phyloP scores from a whole-genome alignment of 495 filamentous ascomycete species.

The Lophiostoma macrostomum region DNA sequence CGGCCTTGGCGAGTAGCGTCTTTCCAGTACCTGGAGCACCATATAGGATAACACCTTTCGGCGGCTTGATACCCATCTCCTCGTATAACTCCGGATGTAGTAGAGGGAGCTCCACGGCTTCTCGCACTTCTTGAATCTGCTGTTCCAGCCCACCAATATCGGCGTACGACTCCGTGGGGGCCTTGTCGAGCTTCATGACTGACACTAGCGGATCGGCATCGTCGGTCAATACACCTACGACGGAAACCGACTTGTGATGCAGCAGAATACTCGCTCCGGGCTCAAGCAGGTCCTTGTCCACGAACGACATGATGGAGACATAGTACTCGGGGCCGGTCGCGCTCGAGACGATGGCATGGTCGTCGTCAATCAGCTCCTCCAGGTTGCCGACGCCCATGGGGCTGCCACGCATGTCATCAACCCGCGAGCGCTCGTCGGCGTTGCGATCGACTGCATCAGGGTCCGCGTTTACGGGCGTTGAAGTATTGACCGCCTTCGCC shows the following conservation, averaged over 20 bases:
- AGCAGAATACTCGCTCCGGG: conserved; percentile 93
- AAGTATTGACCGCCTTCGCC: conserved; percentile 70
- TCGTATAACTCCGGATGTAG: conserved; percentile 98
- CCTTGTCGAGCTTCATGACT: conserved; percentile 99
- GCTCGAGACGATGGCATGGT: conserved; percentile 97
- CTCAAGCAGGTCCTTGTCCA: conserved; percentile 97
- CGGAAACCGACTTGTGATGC: conserved; percentile 96
- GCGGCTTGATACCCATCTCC: conserved; percentile 99
- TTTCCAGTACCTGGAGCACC: conserved; percentile 97
- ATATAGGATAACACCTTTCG: conserved; percentile 99
- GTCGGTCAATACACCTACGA: conserved; percentile 95
- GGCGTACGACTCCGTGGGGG: conserved; percentile 95
- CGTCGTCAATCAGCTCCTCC: conserved; percentile 99
- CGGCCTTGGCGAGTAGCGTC: conserved; percentile 94
- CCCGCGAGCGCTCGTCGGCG: conserved; percentile 90
- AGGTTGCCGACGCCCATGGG: conserved; percentile 98
- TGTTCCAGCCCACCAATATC: conserved; percentile 95
- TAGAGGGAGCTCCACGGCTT: conserved; percentile 93
- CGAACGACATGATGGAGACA: conserved; percentile 99
- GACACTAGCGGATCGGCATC: conserved; percentile 94
- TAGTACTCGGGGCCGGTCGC: conserved; percentile 98
- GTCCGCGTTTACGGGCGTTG: conserved; percentile 52
- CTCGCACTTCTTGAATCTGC: conserved; percentile 96
- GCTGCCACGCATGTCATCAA: conserved; percentile 97
- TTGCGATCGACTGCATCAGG: conserved; percentile 71